phyloP scores from a whole-genome alignment of 768 basidiomycete genomes.

The Tulasnella sp. region DNA sequence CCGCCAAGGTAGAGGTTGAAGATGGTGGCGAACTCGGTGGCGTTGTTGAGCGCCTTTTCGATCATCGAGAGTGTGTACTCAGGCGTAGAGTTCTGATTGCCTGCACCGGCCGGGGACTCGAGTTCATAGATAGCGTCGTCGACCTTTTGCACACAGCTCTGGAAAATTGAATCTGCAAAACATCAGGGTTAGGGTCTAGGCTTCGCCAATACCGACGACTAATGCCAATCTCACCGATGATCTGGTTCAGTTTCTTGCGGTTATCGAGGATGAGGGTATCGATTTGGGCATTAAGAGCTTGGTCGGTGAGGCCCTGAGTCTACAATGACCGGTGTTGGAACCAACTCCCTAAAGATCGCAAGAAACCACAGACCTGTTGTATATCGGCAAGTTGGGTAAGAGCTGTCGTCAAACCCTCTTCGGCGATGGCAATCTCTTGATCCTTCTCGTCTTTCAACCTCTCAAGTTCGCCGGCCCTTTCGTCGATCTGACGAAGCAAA shows the following conservation, averaged over 20 bases:
- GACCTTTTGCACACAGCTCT: conserved; percentile 92
- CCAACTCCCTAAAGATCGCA: too few relatives aligned
- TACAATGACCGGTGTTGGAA: conserved; percentile 27
- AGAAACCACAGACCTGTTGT: conserved; percentile 71
- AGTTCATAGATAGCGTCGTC: conserved; percentile 97
- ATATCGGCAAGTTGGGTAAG: conserved; percentile 77
- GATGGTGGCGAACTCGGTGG: conserved; percentile 89
- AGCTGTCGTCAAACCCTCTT: conserved; percentile 89
- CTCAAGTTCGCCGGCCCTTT: conserved; percentile 61
- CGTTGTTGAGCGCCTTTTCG: conserved; percentile 88
- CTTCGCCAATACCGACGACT: conserved; percentile 16
- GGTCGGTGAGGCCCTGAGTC: conserved; percentile 74
- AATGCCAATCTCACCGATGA: too few relatives aligned
- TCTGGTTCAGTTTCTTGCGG: conserved; percentile 93
- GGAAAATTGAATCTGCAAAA: conserved; percentile 76
- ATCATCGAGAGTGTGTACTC: conserved; percentile 98
- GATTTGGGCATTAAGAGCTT: conserved; percentile 92
- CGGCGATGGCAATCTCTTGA: conserved; percentile 87
- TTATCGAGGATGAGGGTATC: conserved; percentile 94
- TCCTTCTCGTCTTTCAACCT: conserved; percentile 89
- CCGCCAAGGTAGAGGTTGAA: conserved; percentile 84
- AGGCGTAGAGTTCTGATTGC: conserved; percentile 94
- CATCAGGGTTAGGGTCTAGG: background rate
- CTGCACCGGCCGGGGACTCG: conserved; percentile 87
- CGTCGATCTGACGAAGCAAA: conserved; percentile 66